Evolutionary conservation across 805 yeast species (phyloP).

Genomic region (Barnettozyma sucrosica): DNA sequence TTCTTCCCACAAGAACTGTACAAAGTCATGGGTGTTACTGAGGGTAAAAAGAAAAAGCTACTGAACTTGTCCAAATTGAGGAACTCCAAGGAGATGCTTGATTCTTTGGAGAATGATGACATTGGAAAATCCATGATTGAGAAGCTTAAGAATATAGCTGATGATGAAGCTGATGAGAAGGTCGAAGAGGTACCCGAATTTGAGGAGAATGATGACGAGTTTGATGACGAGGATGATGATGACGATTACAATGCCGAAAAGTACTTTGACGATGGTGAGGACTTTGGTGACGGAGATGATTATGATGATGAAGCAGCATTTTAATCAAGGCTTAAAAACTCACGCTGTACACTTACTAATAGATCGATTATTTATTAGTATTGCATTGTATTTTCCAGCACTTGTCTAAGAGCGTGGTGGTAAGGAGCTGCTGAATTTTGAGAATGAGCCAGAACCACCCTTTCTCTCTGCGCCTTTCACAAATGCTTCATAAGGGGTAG

Average conservation of each 20-base stretch:
- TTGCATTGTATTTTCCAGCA: no score
- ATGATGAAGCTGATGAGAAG: slow-evolving; percentile 31
- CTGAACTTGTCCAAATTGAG: slow-evolving; percentile 35
- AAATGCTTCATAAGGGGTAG: slow-evolving; percentile 38
- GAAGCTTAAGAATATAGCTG: slow-evolving; percentile 44
- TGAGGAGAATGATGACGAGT: slow-evolving; percentile 51
- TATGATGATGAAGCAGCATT: slow-evolving; percentile 59
- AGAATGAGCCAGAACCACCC: slow-evolving; percentile 10
- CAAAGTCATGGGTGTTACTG: slow-evolving; percentile 59
- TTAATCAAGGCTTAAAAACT: slow-evolving; percentile 22
- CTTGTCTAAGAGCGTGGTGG: no score
- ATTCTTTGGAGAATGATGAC: slow-evolving; percentile 23
- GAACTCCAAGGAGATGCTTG: slow-evolving; percentile 21
- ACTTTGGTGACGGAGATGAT: slow-evolving; percentile 35
- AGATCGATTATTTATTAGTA: not conserved
- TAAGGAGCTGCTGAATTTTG: slow-evolving; percentile 20
- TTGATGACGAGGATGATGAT: slow-evolving; percentile 29
- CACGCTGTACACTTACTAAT: not conserved
- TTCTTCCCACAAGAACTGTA: slow-evolving; percentile 78
- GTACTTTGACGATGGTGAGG: slow-evolving; percentile 57
- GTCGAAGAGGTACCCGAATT: slow-evolving; percentile 47
- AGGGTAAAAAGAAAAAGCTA: slow-evolving; percentile 45
- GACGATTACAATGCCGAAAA: slow-evolving; percentile 43
- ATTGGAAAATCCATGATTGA: slow-evolving; percentile 37
- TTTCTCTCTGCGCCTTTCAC: slow-evolving; percentile 7